Percentiles rank a stretch among this genome's conserved stretches.
Conservation (phyloP, 371 early-diverging fungal genomes). For the Encephalitozoon cuniculi region DNA sequence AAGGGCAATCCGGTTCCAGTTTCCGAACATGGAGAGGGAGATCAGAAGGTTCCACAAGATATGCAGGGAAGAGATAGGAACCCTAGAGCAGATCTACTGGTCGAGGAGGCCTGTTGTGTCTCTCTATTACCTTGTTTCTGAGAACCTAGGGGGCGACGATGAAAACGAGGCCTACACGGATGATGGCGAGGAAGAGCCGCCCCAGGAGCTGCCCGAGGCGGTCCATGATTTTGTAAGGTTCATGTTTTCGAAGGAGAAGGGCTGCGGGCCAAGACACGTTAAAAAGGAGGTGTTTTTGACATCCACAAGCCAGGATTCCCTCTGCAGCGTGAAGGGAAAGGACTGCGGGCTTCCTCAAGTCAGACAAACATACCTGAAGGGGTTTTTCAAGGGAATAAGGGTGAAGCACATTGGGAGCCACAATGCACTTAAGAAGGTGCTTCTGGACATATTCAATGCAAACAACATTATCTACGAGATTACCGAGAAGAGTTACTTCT, state of each 20-base stretch:
- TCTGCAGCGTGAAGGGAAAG: not conserved
- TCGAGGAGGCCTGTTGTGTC: slow-evolving; percentile 44
- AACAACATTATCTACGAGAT: slow-evolving; percentile 34
- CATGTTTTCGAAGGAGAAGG: slow-evolving; percentile 18
- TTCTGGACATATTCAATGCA: slow-evolving; percentile 41
- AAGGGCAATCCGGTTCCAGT: slow-evolving; percentile 30
- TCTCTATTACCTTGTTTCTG: slow-evolving; percentile 44
- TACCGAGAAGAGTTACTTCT: slow-evolving; percentile 46
- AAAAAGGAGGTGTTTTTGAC: slow-evolving; percentile 22
- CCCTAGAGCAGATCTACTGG: slow-evolving; percentile 32
- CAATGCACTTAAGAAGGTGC: slow-evolving; percentile 44
- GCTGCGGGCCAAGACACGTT: slow-evolving; percentile 9
- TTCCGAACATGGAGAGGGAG: slow-evolving; percentile 39
- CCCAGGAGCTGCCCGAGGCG: not conserved
- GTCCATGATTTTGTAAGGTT: slow-evolving; percentile 46
- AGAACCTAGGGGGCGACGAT: slow-evolving; percentile 13
- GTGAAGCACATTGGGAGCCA: slow-evolving; percentile 34
- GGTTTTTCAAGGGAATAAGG: slow-evolving; percentile 50
- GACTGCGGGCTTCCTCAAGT: slow-evolving; percentile 21
- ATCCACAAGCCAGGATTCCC: not conserved
- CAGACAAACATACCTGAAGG: slow-evolving; percentile 43
- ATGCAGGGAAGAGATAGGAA: not conserved
- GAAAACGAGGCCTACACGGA: not conserved
- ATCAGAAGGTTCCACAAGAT: slow-evolving; percentile 27
- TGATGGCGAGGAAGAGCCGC: not conserved